Conservation (phyloP, 2,329 filamentous ascomycete genomes). For the Emergomyces pasteurianus region DNA sequence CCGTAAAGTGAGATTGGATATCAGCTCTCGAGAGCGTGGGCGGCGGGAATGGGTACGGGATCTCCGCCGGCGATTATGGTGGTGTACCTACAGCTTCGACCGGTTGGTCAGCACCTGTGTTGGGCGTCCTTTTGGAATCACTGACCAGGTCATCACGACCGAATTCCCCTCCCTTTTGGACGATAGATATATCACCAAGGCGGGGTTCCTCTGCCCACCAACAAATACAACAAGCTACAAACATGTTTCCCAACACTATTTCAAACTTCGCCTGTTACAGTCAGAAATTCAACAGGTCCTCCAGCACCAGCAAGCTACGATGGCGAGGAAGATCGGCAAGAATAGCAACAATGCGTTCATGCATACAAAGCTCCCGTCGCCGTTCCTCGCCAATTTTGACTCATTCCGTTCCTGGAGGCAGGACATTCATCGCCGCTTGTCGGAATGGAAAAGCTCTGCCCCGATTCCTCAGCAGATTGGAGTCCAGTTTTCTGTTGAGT, state of each 20-base stretch:
- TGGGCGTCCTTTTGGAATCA: slow-evolving; percentile 83
- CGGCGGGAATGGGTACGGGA: slow-evolving; percentile 76
- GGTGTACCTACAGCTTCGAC: slow-evolving; percentile 93
- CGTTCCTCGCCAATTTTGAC: slow-evolving; percentile 71
- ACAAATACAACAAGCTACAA: slow-evolving; percentile 67
- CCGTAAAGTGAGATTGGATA: slow-evolving; percentile 18
- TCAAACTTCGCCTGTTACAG: slow-evolving; percentile 75
- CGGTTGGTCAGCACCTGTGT: slow-evolving; percentile 91
- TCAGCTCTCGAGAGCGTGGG: slow-evolving; percentile 47
- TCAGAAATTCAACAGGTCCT: slow-evolving; percentile 91
- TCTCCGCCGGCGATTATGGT: slow-evolving; percentile 78
- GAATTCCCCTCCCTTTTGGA: slow-evolving; percentile 85
- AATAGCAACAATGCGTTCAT: slow-evolving; percentile 57
- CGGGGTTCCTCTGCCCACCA: slow-evolving; percentile 55
- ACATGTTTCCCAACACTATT: slow-evolving; percentile 81
- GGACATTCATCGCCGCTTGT: slow-evolving; percentile 71
- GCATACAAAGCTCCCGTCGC: slow-evolving; percentile 66
- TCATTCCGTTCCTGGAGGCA: slow-evolving; percentile 81
- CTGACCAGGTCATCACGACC: slow-evolving; percentile 92
- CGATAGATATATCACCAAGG: slow-evolving; percentile 73
- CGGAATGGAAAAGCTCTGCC: slow-evolving; percentile 75
- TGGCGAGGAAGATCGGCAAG: slow-evolving; percentile 54
- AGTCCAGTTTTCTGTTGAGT: slow-evolving; percentile 79
- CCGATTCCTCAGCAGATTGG: slow-evolving; percentile 69
- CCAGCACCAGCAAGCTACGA: slow-evolving; percentile 80